A percentile compares a stretch with the other conserved stretches of the same genome.
Evolutionary conservation across 225 moss, liverwort and hornwort genomes (phyloP).

Genomic region (Lunularia cruciata): DNA sequence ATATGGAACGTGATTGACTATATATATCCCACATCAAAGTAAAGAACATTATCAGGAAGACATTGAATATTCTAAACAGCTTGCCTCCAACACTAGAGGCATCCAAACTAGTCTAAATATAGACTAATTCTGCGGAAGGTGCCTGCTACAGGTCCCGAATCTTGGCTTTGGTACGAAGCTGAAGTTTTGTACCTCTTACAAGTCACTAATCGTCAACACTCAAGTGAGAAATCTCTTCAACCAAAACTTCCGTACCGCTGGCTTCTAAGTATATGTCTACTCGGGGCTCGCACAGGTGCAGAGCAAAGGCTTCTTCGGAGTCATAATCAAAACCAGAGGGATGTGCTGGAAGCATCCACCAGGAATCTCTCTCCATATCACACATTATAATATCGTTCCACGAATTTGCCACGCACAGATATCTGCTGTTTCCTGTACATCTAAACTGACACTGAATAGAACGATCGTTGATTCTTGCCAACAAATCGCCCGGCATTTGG

Average conservation of each 20-base stretch:
- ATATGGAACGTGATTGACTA: too few relatives aligned
- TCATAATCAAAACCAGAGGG: slow-evolving; percentile 23
- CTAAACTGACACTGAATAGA: slow-evolving; percentile 19
- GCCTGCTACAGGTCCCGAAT: neutral
- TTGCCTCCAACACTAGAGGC: too few relatives aligned
- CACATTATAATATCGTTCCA: slow-evolving; percentile 24
- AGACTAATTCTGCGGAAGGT: neutral
- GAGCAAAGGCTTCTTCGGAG: slow-evolving; percentile 16
- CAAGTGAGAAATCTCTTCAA: neutral
- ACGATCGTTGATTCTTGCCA: slow-evolving; percentile 16
- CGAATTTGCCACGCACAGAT: slow-evolving; percentile 15
- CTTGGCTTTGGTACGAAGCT: neutral
- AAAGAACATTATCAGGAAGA: too few relatives aligned
- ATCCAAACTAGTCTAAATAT: neutral
- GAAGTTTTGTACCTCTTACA: neutral
- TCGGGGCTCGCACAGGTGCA: slow-evolving; percentile 21
- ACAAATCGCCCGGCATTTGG: slow-evolving; percentile 14
- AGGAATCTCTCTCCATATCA: slow-evolving; percentile 14
- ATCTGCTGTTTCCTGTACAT: slow-evolving; percentile 18
- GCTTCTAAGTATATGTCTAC: slow-evolving; percentile 10
- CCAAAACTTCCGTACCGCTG: neutral
- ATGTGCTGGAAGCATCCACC: slow-evolving; percentile 22
- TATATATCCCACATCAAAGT: too few relatives aligned
- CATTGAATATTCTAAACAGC: too few relatives aligned
- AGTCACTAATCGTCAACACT: neutral